Evolutionary conservation across 306 rosid species (phyloP).

Genomic region (Lathyrus oleraceus): DNA sequence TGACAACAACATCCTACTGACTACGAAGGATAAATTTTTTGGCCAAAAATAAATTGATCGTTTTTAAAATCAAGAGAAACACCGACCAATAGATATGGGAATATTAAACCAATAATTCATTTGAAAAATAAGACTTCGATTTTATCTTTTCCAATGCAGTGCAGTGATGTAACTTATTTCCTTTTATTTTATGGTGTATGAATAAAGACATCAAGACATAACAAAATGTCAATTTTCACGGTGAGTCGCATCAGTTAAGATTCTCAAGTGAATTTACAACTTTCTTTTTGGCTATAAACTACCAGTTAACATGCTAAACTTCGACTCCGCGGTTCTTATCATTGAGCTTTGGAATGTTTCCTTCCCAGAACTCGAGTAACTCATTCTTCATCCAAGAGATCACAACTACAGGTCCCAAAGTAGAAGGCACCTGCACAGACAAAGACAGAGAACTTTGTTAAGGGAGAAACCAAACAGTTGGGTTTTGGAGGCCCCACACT

Average conservation of each 20-base stretch:
- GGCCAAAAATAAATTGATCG: no score
- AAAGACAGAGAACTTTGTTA: constrained; percentile 16
- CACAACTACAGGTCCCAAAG: constrained; percentile 80
- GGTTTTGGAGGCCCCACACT: not conserved
- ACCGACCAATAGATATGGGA: no score
- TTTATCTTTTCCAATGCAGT: not conserved
- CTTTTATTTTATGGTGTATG: constrained; percentile 12
- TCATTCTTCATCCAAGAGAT: constrained; percentile 83
- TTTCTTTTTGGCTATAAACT: constrained; percentile 39
- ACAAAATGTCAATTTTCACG: constrained; percentile 34
- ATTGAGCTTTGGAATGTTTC: constrained; percentile 50
- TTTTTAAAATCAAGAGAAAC: no score
- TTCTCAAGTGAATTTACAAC: constrained; percentile 66
- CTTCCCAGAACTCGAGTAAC: constrained; percentile 88
- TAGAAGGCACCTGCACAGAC: constrained; percentile 81
- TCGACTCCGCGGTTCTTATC: constrained; percentile 76
- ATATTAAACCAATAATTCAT: no score
- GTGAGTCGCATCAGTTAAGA: constrained; percentile 35
- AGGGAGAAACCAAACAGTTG: not conserved
- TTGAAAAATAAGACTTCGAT: not conserved
- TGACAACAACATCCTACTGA: no score
- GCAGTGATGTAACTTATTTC: constrained; percentile 3
- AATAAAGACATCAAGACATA: constrained; percentile 20
- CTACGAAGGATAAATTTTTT: no score
- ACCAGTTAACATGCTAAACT: constrained; percentile 45